A percentile compares a stretch with the other conserved stretches of the same genome.
Evolutionary conservation across 179 eudicot genomes (phyloP).

Genomic region (Vitellaria paradoxa): DNA sequence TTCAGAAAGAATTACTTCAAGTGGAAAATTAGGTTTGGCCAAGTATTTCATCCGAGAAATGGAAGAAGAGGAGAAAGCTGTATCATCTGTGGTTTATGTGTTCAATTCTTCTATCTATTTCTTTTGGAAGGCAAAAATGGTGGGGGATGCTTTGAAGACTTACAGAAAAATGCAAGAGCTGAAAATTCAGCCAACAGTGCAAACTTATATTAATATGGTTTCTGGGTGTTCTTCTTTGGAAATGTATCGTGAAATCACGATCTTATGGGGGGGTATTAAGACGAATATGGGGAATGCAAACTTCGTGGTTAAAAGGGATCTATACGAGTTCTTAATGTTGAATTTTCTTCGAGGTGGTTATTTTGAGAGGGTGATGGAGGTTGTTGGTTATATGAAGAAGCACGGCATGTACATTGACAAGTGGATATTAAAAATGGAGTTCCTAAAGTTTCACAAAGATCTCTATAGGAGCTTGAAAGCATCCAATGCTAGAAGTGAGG

Average conservation of each 20-base stretch:
- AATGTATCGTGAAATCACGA: slow-evolving; percentile 72
- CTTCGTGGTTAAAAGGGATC: slow-evolving; percentile 44
- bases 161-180: slow-evolving; percentile 62
- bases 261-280: slow-evolving; percentile 88
- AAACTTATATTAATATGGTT: slow-evolving; percentile 53
- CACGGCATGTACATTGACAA: slow-evolving; percentile 63
- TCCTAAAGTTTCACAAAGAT: slow-evolving; percentile 59
- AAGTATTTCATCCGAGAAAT: slow-evolving; percentile 39
- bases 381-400: slow-evolving; percentile 57
- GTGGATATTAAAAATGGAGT: slow-evolving; percentile 63
- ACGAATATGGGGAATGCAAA: slow-evolving; percentile 44
- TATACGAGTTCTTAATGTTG: slow-evolving; percentile 62
- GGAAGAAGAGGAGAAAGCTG: slow-evolving; percentile 28
- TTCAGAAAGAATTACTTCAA: slow-evolving; percentile 13
- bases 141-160: slow-evolving; percentile 64
- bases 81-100: slow-evolving; percentile 37
- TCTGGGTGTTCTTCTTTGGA: slow-evolving; percentile 56
- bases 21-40: slow-evolving; percentile 38
- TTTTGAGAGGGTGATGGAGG: slow-evolving; percentile 88
- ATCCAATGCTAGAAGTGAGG: slow-evolving; percentile 61
- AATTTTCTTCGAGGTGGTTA: slow-evolving; percentile 90
- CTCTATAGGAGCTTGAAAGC: slow-evolving; percentile 66
- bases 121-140: slow-evolving; percentile 87
- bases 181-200: slow-evolving; percentile 57
- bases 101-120: slow-evolving; percentile 74